Base-by-base conservation (phyloP, 257 asterid genomes). In the Solanum medicagineum region DNA sequence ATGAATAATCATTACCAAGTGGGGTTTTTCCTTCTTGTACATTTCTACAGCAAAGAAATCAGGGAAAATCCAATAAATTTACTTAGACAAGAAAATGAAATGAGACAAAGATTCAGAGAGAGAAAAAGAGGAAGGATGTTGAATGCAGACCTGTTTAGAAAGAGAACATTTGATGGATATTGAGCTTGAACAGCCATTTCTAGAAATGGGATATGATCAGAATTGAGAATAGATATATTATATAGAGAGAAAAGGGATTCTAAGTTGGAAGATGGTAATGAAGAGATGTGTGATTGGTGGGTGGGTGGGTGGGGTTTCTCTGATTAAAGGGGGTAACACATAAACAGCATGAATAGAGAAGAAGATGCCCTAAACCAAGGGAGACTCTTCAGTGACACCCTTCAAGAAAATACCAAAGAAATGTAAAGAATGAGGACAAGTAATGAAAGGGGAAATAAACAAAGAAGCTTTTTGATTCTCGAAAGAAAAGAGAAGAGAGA, bases 111-210 rank as follows among this genome's bases (percentile, higher is more conserved):
- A 15, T 49, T 15, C 36, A 12, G 11, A 53, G 14, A 59, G 36
- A n/a, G 49, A 19, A 14, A 69, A 59, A 59, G 22, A 17, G 80
- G 19, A 83, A 80, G 40, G 80, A 14, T 26, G 29, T 40, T 42
- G 84, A 54, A 36, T 53, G 74, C 88, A 57, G 13, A 90, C 92
- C 92, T 89, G 90, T 87, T 88, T 6, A 87, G 81, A 14, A 90
- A 85, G 59, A 89, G 90, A 84, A 88, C 86, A 69, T 88, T 89
- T 36, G 93, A 91, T 6, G 93, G 88, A 47, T 91, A 88, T 73
- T 87, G 93, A 84, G 93, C 93, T 91, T 91, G 93, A 82, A 91
- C 90, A 32, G 92, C 93, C 93, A 91, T 91, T 63, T 63, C 17
- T 32, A 45, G 29, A n/a, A 19, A 68, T 24, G 54, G 57, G 68